Percentiles rank a stretch among this genome's conserved stretches.
Evolutionary conservation across 106 monocot genomes (phyloP).

Genomic region (Dendrobium catenatum): DNA sequence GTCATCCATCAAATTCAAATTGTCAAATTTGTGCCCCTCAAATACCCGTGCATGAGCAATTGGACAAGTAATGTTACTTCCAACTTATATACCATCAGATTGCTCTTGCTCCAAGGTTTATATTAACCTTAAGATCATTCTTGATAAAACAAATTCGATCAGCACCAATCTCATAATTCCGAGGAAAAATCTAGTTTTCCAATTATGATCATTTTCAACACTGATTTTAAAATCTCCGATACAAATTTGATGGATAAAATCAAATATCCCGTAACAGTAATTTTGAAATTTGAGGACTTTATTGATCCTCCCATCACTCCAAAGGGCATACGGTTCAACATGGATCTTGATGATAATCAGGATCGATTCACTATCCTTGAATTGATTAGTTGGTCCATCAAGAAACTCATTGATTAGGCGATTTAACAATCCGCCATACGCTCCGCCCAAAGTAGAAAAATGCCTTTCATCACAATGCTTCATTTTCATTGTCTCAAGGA

Average conservation of each 20-base stretch:
- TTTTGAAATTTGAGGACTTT: neutral
- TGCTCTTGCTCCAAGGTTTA: neutral
- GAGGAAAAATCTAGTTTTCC: neutral
- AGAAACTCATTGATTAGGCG: neutral
- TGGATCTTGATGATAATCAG: neutral
- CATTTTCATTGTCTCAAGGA: neutral
- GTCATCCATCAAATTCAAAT: neutral
- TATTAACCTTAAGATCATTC: neutral
- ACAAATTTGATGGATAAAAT: neutral
- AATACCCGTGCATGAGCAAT: neutral
- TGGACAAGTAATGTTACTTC: neutral
- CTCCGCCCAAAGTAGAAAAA: neutral
- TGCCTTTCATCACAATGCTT: neutral
- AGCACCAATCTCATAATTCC: neutral
- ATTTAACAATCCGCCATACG: neutral
- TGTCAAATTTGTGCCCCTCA: neutral
- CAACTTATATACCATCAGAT: neutral
- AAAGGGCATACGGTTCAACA: neutral
- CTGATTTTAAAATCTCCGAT: neutral
- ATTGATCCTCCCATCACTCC: neutral
- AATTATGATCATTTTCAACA: neutral
- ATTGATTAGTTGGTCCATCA: neutral
- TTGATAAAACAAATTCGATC: neutral
- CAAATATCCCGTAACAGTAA: neutral
- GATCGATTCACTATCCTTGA: neutral